A percentile compares a stretch with the other conserved stretches of the same genome.
phyloP scores from a whole-genome alignment of 2,329 filamentous ascomycete genomes.

The Alternaria sp. region DNA sequence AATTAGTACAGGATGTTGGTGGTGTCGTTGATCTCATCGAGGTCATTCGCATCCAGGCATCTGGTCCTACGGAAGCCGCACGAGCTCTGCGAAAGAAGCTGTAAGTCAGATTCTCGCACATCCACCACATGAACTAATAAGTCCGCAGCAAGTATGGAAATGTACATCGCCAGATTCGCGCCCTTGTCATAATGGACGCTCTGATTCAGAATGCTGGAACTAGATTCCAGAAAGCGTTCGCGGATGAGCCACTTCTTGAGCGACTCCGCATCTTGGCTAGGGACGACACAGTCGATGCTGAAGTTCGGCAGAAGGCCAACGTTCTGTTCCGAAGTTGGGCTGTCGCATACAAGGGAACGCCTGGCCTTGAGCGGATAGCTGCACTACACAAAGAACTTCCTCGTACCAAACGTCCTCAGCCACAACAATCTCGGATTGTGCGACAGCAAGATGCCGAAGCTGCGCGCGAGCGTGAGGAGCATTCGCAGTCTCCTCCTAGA shows the following conservation, averaged over 20 bases:
- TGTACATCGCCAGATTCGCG: constrained; percentile 87
- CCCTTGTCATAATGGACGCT: constrained; percentile 87
- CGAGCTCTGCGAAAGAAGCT: constrained; percentile 95
- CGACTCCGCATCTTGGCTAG: constrained; percentile 86
- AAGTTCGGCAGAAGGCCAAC: constrained; percentile 88
- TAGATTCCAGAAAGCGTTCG: constrained; percentile 84
- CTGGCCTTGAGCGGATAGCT: constrained; percentile 81
- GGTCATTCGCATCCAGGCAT: constrained; percentile 85
- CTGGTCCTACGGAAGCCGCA: constrained; percentile 86
- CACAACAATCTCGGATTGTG: constrained; percentile 82
- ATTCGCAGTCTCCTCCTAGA: constrained; percentile 39
- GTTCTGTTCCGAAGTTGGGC: constrained; percentile 89
- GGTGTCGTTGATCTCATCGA: constrained; percentile 95
- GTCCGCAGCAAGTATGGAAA: constrained; percentile 82
- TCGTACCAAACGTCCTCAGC: constrained; percentile 63
- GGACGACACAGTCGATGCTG: constrained; percentile 80
- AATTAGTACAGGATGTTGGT: constrained; percentile 64
- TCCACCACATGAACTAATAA: constrained; percentile 18
- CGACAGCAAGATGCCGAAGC: constrained; percentile 80
- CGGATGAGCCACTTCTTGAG: constrained; percentile 89
- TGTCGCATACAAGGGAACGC: constrained; percentile 76
- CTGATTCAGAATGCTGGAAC: constrained; percentile 93
- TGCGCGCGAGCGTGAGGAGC: constrained; percentile 68
- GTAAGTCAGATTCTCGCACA: constrained; percentile 51
- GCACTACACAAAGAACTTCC: constrained; percentile 75